Base-by-base conservation (phyloP, 2,329 filamentous ascomycete species). In the Neonectria ditissima region DNA sequence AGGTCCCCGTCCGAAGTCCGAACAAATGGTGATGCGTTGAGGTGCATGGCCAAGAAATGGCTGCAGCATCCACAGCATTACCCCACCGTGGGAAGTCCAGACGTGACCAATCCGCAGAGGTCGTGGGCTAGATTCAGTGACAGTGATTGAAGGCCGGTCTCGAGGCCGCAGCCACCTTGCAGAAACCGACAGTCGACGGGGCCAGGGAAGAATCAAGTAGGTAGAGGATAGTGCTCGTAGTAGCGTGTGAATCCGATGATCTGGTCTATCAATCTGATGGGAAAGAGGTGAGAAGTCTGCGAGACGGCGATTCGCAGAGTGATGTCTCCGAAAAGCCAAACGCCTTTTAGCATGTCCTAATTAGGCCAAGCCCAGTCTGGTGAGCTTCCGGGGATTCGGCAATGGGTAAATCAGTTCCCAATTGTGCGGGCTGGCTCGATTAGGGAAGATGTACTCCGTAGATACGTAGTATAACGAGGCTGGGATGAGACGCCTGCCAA, bases 21-120 rank as follows among this genome's bases (percentile, higher is more conserved):
- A 47, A 16, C 55, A 59, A 59, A 52, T 52, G 37, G 47, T 50
- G 55, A 52, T 59, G 55, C 55, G 37, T 18, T 37, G 55, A 59
- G 55, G 47, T 44, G 55, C 55, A 59, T 59, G 37, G 37, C 28
- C 47, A 52, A 50, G 55, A 43, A 45, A 43, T 32, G 30, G 47
- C 24, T 59, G 37, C 55, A 52, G 55, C 37, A 58, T 51, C 45
- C 55, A 51, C 45, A 22, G 24, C 45, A 34, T 52, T 59, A 44
- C 55, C 55, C 55, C 47, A 59, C 55, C 47, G 39, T 59, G 41
- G 55, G 44, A 52, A 44, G 47, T 30, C 20, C 43, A 30, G 20
- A 37, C 18, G 55, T 13, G 39, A 37, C 55, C 55, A 59, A 59
- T 52, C 47, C 13, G 26, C 47, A 30, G 47, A 30, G 55, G 55